These are phyloP conservation scores for Phlegmacium glaucopus DNA, from an alignment of 768 basidiomycete genomes.

Conservation along the genomic window DNA sequence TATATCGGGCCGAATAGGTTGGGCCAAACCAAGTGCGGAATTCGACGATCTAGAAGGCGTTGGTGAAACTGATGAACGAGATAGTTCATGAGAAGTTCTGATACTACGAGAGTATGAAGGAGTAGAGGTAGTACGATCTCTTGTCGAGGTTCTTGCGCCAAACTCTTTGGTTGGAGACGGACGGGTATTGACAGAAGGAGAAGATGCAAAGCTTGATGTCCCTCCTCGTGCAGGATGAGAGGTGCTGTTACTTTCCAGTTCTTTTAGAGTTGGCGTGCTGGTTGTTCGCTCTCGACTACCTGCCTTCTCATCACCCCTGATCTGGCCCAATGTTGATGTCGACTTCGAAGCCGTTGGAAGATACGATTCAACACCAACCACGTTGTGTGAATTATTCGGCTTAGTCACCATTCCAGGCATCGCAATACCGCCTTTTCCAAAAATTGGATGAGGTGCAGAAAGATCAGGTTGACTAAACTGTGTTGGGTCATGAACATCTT, in stretches of 20 bases:
- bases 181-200: slow-evolving; percentile 8
- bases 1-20: slow-evolving; percentile 49
- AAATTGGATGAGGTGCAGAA: slow-evolving; percentile 68
- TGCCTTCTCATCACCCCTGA: slow-evolving; percentile 37
- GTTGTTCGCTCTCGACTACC: slow-evolving; percentile 46
- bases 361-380: slow-evolving; percentile 8
- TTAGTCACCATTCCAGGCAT: slow-evolving; percentile 64
- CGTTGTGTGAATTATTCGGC: slow-evolving; percentile 7
- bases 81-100: not conserved
- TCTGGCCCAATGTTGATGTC: not conserved
- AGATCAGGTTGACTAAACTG: slow-evolving; percentile 61
- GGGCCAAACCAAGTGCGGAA: slow-evolving; percentile 42
- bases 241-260: slow-evolving; percentile 5
- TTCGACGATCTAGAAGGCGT: slow-evolving; percentile 21
- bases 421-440: slow-evolving; percentile 71
- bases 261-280: slow-evolving; percentile 38
- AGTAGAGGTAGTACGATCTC: slow-evolving; percentile 21
- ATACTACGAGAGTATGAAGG: slow-evolving; percentile 12
- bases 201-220: slow-evolving; percentile 14
- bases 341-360: slow-evolving; percentile 6
- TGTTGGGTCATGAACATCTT: slow-evolving; percentile 59
- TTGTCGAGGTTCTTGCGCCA: slow-evolving; percentile 4
- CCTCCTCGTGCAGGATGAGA: slow-evolving; percentile 14
- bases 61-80: not conserved
- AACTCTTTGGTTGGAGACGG: slow-evolving; percentile 15